Conservation (phyloP, 257 asterid species). For the Asclepias syriaca region DNA sequence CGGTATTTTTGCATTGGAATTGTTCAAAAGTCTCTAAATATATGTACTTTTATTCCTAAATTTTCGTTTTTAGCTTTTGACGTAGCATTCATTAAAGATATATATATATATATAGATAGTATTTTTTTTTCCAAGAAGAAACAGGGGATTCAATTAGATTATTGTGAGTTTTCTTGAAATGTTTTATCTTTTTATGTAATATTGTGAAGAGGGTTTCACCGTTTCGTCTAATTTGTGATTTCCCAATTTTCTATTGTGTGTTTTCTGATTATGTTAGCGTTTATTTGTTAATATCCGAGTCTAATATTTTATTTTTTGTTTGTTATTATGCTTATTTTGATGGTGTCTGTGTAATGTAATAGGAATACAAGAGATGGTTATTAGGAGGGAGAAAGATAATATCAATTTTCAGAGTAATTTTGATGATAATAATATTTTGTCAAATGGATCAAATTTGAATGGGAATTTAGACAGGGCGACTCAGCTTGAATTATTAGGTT, state of each 20-base stretch:
- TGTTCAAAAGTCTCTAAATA: background rate
- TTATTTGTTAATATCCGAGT: background rate
- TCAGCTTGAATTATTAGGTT: constrained; percentile 54
- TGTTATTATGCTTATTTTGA: background rate
- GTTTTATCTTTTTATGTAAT: background rate
- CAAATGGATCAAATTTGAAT: constrained; percentile 40
- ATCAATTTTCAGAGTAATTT: constrained; percentile 20
- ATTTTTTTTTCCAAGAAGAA: background rate
- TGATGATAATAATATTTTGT: constrained; percentile 1
- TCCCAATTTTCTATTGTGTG: background rate
- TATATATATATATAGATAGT: background rate
- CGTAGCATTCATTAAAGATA: background rate
- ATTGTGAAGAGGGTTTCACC: background rate
- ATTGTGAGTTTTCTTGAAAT: constrained; percentile 5
- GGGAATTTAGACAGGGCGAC: constrained; percentile 42
- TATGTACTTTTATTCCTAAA: constrained; percentile 5
- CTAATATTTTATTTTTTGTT: too few relatives aligned
- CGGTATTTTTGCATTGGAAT: too few relatives aligned
- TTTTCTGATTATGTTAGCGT: background rate
- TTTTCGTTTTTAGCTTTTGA: constrained; percentile 10
- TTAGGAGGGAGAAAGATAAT: constrained; percentile 14
- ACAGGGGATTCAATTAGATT: constrained; percentile 1
- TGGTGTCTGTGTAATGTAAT: background rate
- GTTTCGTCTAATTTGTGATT: background rate
- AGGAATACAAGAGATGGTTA: constrained; percentile 21